These are phyloP conservation scores for Phytophthora pistaciae DNA, from an alignment of 352 stramenopile genomes.

Conservation along the genomic window DNA sequence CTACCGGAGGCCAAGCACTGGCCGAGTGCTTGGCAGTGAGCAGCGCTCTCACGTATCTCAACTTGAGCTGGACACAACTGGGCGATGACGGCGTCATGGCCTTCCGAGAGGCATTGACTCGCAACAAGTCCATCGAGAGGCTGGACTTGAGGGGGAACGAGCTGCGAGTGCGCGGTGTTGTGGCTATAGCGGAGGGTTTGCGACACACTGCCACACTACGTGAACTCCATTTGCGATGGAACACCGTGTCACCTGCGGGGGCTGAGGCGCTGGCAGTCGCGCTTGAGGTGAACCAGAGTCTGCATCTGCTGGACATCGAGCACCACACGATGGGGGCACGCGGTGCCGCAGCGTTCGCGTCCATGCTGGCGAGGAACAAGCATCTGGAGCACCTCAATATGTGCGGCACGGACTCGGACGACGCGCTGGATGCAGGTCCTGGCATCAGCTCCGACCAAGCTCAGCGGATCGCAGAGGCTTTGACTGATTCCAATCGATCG, in stretches of 20 bases:
- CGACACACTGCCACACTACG: slow-evolving; percentile 60
- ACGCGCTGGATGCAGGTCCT: slow-evolving; percentile 47
- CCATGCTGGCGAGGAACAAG: slow-evolving; percentile 68
- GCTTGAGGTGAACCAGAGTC: slow-evolving; percentile 63
- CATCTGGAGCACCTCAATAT: slow-evolving; percentile 70
- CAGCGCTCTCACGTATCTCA: slow-evolving; percentile 64
- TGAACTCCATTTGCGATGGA: slow-evolving; percentile 83
- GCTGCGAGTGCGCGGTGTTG: slow-evolving; percentile 55
- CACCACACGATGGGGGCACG: slow-evolving; percentile 72
- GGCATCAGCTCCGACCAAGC: slow-evolving; percentile 66
- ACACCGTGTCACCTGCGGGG: slow-evolving; percentile 60
- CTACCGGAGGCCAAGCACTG: slow-evolving; percentile 60
- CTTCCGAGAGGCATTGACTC: slow-evolving; percentile 53
- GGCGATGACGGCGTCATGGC: slow-evolving; percentile 62
- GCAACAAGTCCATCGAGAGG: slow-evolving; percentile 55
- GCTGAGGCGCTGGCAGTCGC: slow-evolving; percentile 66
- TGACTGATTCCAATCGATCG: slow-evolving; percentile 56
- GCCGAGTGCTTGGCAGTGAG: slow-evolving; percentile 71
- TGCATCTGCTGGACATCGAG: slow-evolving; percentile 76
- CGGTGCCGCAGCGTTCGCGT: slow-evolving; percentile 66
- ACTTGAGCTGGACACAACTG: slow-evolving; percentile 83
- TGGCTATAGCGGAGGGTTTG: slow-evolving; percentile 64
- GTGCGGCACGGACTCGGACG: slow-evolving; percentile 65
- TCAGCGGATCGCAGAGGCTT: slow-evolving; percentile 47
- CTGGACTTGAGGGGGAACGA: slow-evolving; percentile 81